phyloP scores from a whole-genome alignment of 2,329 filamentous ascomycete species.

The Elsinoe batatas region DNA sequence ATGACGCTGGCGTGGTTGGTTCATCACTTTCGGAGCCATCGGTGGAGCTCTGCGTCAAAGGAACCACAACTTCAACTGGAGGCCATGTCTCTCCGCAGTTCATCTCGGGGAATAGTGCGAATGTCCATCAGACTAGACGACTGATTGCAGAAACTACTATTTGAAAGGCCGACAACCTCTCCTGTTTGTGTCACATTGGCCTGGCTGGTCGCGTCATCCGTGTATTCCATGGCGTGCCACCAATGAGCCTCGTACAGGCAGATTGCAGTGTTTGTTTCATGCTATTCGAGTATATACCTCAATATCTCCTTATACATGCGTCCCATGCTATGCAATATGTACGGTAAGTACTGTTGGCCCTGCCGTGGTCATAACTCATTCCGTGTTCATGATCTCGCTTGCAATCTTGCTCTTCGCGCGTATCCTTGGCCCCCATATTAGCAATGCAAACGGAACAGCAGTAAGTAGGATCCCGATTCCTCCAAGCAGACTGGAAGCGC shows the following conservation, averaged over 20 bases:
- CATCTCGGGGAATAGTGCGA: not conserved
- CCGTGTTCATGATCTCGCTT: slow-evolving; percentile 28
- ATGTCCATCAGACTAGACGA: not conserved
- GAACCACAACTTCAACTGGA: slow-evolving; percentile 8
- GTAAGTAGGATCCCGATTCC: slow-evolving; percentile 59
- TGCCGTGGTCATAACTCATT: slow-evolving; percentile 5
- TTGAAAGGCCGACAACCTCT: not conserved
- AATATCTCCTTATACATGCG: not conserved
- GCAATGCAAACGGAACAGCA: slow-evolving; percentile 76
- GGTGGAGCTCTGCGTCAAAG: not conserved
- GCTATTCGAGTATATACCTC: not conserved
- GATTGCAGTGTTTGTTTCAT: not conserved
- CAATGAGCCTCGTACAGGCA: not conserved
- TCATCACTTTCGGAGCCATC: slow-evolving; percentile 6
- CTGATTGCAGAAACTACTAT: not conserved
- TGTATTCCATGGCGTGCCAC: slow-evolving; percentile 4
- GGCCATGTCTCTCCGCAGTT: slow-evolving; percentile 11
- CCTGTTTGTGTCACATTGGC: not conserved
- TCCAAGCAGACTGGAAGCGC: slow-evolving; percentile 65
- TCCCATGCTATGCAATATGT: not conserved
- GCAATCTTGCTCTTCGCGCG: slow-evolving; percentile 69
- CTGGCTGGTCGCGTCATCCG: slow-evolving; percentile 7
- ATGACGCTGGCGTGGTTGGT: not conserved
- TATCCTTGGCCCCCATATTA: slow-evolving; percentile 69
- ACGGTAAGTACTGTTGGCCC: not conserved